Percentiles rank a stretch among this genome's conserved stretches.
Evolutionary conservation across 805 yeast species (phyloP).

Genomic region (Brettanomyces bruxellensis): DNA sequence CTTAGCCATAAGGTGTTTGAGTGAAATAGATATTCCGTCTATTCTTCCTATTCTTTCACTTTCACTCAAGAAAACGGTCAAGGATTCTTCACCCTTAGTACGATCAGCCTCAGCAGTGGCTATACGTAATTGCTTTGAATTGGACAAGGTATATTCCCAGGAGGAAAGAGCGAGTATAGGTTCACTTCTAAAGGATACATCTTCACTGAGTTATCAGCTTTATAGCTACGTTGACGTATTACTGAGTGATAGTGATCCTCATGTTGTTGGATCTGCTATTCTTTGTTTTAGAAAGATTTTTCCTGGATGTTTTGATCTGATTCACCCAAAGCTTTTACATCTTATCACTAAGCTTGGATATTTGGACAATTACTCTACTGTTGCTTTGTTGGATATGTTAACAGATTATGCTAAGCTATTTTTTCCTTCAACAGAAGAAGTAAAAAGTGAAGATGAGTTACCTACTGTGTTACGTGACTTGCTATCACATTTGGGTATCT

Average conservation of each 20-base stretch:
- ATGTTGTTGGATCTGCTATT: conserved; percentile 66
- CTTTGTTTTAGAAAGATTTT: conserved; percentile 44
- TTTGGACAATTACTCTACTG: conserved; percentile 71
- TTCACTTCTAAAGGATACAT: conserved; percentile 16
- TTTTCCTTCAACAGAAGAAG: conserved; percentile 27
- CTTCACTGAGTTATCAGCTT: conserved; percentile 40
- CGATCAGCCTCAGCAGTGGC: conserved; percentile 75
- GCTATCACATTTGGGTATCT: conserved; percentile 25
- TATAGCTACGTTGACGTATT: conserved; percentile 40
- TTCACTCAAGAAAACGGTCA: conserved; percentile 57
- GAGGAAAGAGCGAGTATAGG: not conserved
- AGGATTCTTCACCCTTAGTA: conserved; percentile 71
- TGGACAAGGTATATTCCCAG: conserved; percentile 21
- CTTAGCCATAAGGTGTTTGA: conserved; percentile 66
- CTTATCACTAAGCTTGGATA: conserved; percentile 28
- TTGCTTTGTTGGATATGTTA: conserved; percentile 48
- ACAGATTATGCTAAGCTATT: conserved; percentile 58
- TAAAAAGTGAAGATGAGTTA: not conserved
- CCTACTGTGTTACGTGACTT: conserved; percentile 45
- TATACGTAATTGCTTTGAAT: conserved; percentile 43
- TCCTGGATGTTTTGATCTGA: conserved; percentile 48
- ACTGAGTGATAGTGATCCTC: conserved; percentile 54
- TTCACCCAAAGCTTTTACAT: conserved; percentile 63
- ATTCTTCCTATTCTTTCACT: conserved; percentile 71
- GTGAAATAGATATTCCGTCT: conserved; percentile 76